A percentile compares a stretch with the other conserved stretches of the same genome.
Conservation (phyloP, 148 eudicot genomes). For the Camellia sinensis region DNA sequence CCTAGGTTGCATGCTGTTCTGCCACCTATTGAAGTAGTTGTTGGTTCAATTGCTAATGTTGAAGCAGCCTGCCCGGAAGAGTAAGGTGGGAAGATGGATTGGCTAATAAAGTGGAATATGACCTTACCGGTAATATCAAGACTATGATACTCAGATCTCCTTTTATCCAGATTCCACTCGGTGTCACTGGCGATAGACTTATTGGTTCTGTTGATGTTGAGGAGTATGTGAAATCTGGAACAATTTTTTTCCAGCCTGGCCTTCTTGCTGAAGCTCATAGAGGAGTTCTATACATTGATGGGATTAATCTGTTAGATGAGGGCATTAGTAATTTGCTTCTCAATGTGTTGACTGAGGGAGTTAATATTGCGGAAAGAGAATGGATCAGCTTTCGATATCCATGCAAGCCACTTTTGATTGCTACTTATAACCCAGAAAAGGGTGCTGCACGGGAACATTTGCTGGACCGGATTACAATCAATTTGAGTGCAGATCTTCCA, state of each 20-base stretch:
- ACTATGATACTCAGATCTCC: conserved; percentile 82
- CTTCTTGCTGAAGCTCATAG: conserved; percentile 99
- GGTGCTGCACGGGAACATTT: conserved; percentile 96
- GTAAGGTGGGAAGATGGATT: conserved; percentile 98
- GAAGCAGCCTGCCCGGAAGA: conserved; percentile 88
- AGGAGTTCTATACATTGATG: conserved; percentile 96
- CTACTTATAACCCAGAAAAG: conserved; percentile 97
- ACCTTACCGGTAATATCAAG: conserved; percentile 67
- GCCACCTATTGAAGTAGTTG: conserved; percentile 94
- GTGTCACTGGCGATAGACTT: conserved; percentile 96
- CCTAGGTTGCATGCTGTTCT: conserved; percentile 96
- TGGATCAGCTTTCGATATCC: conserved; percentile 98
- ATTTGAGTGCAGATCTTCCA: conserved; percentile 98
- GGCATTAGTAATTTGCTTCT: conserved; percentile 95
- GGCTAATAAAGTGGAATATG: conserved; percentile 53
- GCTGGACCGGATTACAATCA: conserved; percentile 85
- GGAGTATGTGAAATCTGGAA: conserved; percentile 86
- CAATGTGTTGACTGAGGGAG: conserved; percentile 95
- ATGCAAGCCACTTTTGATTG: conserved; percentile 94
- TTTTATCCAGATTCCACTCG: conserved; percentile 99
- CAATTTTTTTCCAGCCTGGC: conserved; percentile 97
- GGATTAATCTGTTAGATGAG: conserved; percentile 94
- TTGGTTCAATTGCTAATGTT: conserved; percentile 85
- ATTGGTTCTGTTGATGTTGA: conserved; percentile 98
- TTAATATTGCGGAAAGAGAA: conserved; percentile 92